Evolutionary conservation across 768 basidiomycete species (phyloP), one percentile per base, ranked within the genome.

Genomic region (Rhizopogon rudus): DNA sequence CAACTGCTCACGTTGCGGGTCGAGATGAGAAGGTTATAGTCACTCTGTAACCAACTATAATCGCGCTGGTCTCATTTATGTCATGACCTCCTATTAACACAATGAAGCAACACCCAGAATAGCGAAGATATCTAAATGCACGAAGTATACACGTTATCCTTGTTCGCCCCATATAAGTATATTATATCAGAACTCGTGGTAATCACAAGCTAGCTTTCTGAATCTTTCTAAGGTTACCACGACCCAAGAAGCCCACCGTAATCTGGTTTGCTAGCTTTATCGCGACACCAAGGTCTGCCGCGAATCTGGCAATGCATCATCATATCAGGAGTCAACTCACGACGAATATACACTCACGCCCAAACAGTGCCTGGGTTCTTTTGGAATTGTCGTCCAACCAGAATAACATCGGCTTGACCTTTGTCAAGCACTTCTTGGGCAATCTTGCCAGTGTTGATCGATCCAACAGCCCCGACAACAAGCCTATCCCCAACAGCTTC

Each of bases 301-400:
- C 82, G 61, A 82, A 82, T 7, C 66, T 62, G 16, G 9, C 1
- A 25, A 14, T 17, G 8, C 2, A 17, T 12, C 2, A 9, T 29
- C 16, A 31, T 16, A n/a, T 29, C 28, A 46, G 28, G 13, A 3
- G 3, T 31, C 4, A 16, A 29, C n/a, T 45, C 44, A n/a, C 3
- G 10, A n/a, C 16, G 16, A n/a, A 44, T 5, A n/a, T 44, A 17
- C 8, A 60, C 66, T 62, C 52, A 65, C 61, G 66, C 56, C 73
- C 72, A 75, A 16, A 75, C 73, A 2, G 68, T 59, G 0, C 76
- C 79, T 0, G 84, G 85, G 60, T 87, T 80, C 71, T 80, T 81
- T 67, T 79, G 77, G 72, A 87, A 86, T 51, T 75, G 72, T 41
- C 80, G 64, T 17, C 80, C 81, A 13, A 81, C 74, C 44, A 78